These are phyloP conservation scores for Saccharomyces hybrid DNA, from an alignment of 1,139 yeast species.

Conservation along the genomic window DNA sequence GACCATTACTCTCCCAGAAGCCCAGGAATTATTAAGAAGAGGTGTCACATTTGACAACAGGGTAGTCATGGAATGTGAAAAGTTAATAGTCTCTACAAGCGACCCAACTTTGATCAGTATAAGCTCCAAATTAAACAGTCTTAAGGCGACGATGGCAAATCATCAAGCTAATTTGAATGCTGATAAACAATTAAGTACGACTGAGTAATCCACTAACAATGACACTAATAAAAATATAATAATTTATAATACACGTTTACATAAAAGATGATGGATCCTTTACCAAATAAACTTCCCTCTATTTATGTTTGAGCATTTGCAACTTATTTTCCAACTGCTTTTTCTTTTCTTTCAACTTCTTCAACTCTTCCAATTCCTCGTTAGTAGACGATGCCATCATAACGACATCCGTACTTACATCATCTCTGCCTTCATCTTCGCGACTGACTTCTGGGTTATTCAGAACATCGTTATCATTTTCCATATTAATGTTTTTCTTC, in stretches of 20 bases:
- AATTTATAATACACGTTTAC: constrained; percentile 1
- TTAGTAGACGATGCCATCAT: constrained; percentile 31
- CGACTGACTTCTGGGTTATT: constrained; percentile 2
- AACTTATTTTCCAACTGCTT: constrained; percentile 32
- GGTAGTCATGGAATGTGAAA: constrained; percentile 38
- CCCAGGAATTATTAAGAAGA: constrained; percentile 32
- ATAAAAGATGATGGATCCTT: not conserved
- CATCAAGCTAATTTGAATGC: constrained; percentile 30
- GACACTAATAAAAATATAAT: constrained; percentile 8
- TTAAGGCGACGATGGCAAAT: constrained; percentile 33
- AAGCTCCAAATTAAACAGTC: constrained; percentile 35
- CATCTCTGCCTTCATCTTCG: constrained; percentile 4
- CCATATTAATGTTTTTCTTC: constrained; percentile 13
- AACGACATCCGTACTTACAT: constrained; percentile 16
- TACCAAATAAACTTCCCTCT: constrained; percentile 2
- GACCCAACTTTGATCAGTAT: constrained; percentile 42
- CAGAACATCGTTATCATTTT: constrained; percentile 11
- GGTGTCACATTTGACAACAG: constrained; percentile 35
- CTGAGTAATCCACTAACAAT: constrained; percentile 1
- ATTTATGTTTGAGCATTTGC: constrained; percentile 28
- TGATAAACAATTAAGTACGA: constrained; percentile 4
- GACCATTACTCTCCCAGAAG: constrained; percentile 26
- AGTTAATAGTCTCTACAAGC: constrained; percentile 37
- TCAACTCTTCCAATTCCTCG: constrained; percentile 34
- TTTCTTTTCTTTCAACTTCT: constrained; percentile 33